Conservation (phyloP, 352 stramenopile genomes). For the Thalassiosira sp. region DNA sequence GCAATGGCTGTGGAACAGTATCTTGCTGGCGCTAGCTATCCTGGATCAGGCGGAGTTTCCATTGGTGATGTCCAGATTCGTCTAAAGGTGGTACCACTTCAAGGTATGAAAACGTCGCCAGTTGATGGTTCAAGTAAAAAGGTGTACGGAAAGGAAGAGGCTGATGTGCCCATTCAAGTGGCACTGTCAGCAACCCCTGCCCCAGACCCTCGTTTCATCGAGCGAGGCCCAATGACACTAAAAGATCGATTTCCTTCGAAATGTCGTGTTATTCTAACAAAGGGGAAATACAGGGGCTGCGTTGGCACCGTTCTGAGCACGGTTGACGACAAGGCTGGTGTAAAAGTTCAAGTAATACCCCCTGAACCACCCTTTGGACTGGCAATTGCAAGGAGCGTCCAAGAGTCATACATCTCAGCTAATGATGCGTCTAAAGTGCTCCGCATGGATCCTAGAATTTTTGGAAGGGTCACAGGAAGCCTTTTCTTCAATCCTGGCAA, state of each 20-base stretch:
- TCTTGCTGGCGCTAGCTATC: conserved; percentile 65
- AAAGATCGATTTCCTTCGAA: conserved; percentile 89
- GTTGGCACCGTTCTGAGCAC: conserved; percentile 87
- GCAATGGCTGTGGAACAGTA: conserved; percentile 71
- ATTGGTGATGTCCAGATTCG: conserved; percentile 88
- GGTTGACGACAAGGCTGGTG: conserved; percentile 83
- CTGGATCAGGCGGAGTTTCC: conserved; percentile 85
- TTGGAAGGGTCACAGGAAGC: conserved; percentile 92
- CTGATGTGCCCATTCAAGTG: conserved; percentile 95
- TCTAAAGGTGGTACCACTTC: conserved; percentile 86
- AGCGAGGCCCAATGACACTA: conserved; percentile 84
- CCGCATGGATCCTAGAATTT: conserved; percentile 88
- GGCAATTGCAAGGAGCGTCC: conserved; percentile 89
- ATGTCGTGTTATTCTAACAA: conserved; percentile 87
- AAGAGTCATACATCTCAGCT: conserved; percentile 88
- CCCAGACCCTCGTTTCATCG: conserved; percentile 93
- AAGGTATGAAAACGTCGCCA: conserved; percentile 93
- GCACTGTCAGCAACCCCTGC: conserved; percentile 89
- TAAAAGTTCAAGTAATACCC: conserved; percentile 90
- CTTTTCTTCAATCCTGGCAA: conserved; percentile 91
- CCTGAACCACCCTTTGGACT: conserved; percentile 97
- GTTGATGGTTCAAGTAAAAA: conserved; percentile 92
- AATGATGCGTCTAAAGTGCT: conserved; percentile 88
- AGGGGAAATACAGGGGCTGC: conserved; percentile 88
- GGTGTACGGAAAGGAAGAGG: conserved; percentile 93